Evolutionary conservation across 2,329 filamentous ascomycete genomes (phyloP), one percentile per base, ranked within the genome.

Genomic region (Hymenoscyphus scutula): DNA sequence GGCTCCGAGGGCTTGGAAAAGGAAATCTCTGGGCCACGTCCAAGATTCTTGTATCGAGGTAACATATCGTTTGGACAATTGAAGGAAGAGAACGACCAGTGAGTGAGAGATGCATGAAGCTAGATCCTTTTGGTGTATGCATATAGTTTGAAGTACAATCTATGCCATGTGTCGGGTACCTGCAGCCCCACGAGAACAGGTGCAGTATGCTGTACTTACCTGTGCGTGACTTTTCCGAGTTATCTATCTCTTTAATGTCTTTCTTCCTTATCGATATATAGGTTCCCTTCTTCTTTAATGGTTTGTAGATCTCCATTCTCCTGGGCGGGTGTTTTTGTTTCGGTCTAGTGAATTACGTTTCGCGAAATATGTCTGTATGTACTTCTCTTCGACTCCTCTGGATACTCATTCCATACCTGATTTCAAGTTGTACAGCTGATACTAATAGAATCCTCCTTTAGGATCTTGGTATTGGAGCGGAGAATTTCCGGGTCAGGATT

Each of bases 181-280:
- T 56, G 53, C 53, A 56, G 53, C 53, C 53, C 25, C 29, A 56
- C 53, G 53, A 56, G 53, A 56, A 56, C 53, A 56, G 45, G 8
- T 13, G 45, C 45, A 27, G 45, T 10, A 51, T 51, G 45, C 13
- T 51, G 45, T 51, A 23, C 45, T 13, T 51, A 23, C 45, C 23
- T 51, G 19, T 51, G 41, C 25, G 45, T 51, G 7, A 19, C n/a
- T 51, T 29, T 48, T 51, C 19, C 7, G 19, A 23, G 7, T 51
- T 23, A 51, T 2, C n/a, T 23, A 51, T 51, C 10, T 23, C 7
- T 19, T 25, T 5, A 23, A 51, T 11, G 19, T 51, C 19, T 51
- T 25, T 51, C 8, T 23, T 19, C n/a, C 19, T 48, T n/a, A 10
- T 8, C 17, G 38, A 45, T 45, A 19, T 45, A 48, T 48, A 48